Evolutionary conservation across 2,329 filamentous ascomycete genomes (phyloP).

Genomic region (Calonectria hawksworthii): DNA sequence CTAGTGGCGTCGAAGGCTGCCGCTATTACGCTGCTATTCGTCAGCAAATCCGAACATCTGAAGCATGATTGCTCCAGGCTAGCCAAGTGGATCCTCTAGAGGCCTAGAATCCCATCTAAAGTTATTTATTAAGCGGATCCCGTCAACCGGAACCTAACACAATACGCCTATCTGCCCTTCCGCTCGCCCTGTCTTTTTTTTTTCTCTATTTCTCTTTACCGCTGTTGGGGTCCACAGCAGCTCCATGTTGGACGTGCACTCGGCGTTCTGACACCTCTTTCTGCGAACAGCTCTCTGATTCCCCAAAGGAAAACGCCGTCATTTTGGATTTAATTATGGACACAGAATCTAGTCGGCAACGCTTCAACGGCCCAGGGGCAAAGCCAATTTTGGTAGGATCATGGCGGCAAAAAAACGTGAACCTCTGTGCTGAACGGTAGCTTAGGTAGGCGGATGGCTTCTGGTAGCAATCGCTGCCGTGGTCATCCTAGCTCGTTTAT

Average conservation of each 20-base stretch:
- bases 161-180: not conserved
- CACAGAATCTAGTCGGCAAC: too few relatives aligned
- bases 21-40: not conserved
- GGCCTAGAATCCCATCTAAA: not conserved
- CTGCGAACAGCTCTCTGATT: not conserved
- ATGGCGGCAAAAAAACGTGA: not conserved
- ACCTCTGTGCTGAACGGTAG: not conserved
- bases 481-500: not conserved
- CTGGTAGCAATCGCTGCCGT: not conserved
- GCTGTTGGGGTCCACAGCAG: too few relatives aligned
- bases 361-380: not conserved
- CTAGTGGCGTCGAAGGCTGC: not conserved
- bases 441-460: not conserved
- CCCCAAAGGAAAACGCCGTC: too few relatives aligned
- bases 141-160: not conserved
- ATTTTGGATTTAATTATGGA: not conserved
- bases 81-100: not conserved
- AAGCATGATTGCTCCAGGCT: not conserved
- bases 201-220: not conserved
- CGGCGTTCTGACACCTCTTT: not conserved
- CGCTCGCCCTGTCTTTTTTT: not conserved
- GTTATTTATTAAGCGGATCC: not conserved
- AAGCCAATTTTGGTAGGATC: not conserved
- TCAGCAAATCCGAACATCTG: not conserved
- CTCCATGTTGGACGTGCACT: not conserved